Conservation (phyloP, 345 rosid genomes). For the Eucalyptus cladocalyx region DNA sequence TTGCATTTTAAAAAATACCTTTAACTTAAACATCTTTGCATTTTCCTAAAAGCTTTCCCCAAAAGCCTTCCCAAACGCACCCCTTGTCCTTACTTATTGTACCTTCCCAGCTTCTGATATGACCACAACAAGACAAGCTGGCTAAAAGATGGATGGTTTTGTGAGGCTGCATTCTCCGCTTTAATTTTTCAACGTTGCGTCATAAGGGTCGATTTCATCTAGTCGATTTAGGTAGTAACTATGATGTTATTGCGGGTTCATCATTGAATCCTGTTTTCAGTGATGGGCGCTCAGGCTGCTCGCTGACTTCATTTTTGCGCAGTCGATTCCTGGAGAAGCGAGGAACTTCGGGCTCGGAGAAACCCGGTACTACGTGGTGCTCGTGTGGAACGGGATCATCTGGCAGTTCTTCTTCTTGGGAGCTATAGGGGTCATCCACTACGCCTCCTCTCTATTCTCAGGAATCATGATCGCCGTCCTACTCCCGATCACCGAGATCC, state of each 20-base stretch:
- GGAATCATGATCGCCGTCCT: conserved; percentile 38
- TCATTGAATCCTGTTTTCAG: neutral
- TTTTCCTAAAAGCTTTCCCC: no score
- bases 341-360: conserved; percentile 39
- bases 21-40: no score
- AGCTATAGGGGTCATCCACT: conserved; percentile 48
- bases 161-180: neutral
- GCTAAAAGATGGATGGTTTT: neutral
- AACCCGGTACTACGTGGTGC: conserved; percentile 29
- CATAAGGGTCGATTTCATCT: neutral
- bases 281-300: neutral
- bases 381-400: conserved; percentile 23
- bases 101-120: neutral
- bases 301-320: neutral
- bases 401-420: conserved; percentile 63
- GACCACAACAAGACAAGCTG: neutral
- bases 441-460: conserved; percentile 52
- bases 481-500: conserved; percentile 49
- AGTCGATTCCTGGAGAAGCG: conserved; percentile 65
- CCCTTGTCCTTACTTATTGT: neutral
- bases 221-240: neutral
- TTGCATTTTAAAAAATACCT: no score
- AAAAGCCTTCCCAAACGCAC: no score
- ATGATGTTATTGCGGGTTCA: neutral
- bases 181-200: neutral